phyloP scores from a whole-genome alignment of 805 yeast genomes.

The Scheffersomyces spartinae region DNA sequence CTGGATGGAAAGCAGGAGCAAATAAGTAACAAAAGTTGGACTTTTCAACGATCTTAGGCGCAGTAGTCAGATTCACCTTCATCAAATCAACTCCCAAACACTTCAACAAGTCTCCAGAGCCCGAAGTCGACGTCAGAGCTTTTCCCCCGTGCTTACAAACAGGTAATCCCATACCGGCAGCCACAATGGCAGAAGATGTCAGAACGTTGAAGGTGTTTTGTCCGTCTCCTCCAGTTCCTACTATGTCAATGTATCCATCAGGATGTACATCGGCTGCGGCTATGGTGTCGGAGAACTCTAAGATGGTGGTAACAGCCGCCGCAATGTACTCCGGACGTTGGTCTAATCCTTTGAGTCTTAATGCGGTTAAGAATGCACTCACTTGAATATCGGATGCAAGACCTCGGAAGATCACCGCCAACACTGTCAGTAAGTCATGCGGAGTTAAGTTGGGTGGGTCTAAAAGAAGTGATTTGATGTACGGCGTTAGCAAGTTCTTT shows the following conservation, averaged over 20 bases:
- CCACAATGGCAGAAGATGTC: slow-evolving; percentile 89
- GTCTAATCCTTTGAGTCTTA: slow-evolving; percentile 66
- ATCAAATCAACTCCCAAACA: slow-evolving; percentile 75
- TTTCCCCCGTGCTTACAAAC: slow-evolving; percentile 97
- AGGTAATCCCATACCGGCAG: slow-evolving; percentile 74
- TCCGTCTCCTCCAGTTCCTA: slow-evolving; percentile 99
- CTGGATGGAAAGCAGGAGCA: slow-evolving; percentile 92
- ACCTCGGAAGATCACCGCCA: slow-evolving; percentile 48
- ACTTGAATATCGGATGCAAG: slow-evolving; percentile 57
- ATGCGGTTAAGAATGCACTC: slow-evolving; percentile 69
- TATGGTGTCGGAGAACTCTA: slow-evolving; percentile 52
- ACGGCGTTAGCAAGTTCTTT: slow-evolving; percentile 36
- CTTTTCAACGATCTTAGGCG: slow-evolving; percentile 44
- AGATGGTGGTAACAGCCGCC: slow-evolving; percentile 68
- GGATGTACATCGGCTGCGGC: slow-evolving; percentile 30
- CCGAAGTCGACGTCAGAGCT: slow-evolving; percentile 87
- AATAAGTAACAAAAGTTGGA: slow-evolving; percentile 57
- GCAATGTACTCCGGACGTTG: slow-evolving; percentile 75
- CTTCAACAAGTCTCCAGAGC: slow-evolving; percentile 82
- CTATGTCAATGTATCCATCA: slow-evolving; percentile 68
- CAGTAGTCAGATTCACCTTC: slow-evolving; percentile 50
- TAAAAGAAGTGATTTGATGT: slow-evolving; percentile 50
- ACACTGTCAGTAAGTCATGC: slow-evolving; percentile 51
- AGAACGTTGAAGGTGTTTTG: slow-evolving; percentile 95
- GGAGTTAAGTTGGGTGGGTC: slow-evolving; percentile 56